Evolutionary conservation across 306 rosid genomes (phyloP), one percentile per base, ranked within the genome.

Genomic region (Cucumis hystrix): DNA sequence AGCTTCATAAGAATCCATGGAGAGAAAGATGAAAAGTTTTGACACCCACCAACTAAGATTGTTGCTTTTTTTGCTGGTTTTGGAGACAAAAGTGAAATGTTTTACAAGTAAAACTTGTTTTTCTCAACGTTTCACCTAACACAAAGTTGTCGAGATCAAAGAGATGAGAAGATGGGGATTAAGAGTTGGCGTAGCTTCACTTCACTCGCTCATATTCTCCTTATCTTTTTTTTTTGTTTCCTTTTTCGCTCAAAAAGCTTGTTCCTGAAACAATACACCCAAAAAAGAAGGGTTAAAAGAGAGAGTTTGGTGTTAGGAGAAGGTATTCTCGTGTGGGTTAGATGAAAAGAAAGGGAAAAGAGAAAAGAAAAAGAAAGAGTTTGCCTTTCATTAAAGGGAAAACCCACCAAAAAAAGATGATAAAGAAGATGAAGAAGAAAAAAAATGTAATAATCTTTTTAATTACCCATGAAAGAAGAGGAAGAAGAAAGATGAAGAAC

Each of bases 1-100:
- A 17, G 99, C 98, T 83, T 92, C 98, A 56, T 92, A 96, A 74
- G 92, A 87, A 88, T 96, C 98, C 99, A 96, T 96, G 86, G 60
- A 17, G 5, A 17, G 68, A 15, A 15, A 0, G n/a, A 7, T 33
- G 51, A 17, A 52, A 5, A 51, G 83, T 82, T 56, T 76, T 75
- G 81, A 79, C 83, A 82, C 55, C 82, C 89, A 72, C 83, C 81
- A 80, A 83, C 70, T 79, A 56, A n/a, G 6, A 57, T 20, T 20
- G 28, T 58, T 58, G 30, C 66, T 41, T 11, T 58, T 23, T 45
- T 23, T 85, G 52, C 62, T 35, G 65, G 47, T 64, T 59, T 51
- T 40, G 35, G 77, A 80, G 75, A 78, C 18, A 40, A 41, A 43
- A 61, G 10, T 63, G 74, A 59, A 81, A 77, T 60, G 64, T 74